These are phyloP conservation scores for Athelia sp. DNA, from an alignment of 1,284 basidiomycete genomes.

Conservation along the genomic window DNA sequence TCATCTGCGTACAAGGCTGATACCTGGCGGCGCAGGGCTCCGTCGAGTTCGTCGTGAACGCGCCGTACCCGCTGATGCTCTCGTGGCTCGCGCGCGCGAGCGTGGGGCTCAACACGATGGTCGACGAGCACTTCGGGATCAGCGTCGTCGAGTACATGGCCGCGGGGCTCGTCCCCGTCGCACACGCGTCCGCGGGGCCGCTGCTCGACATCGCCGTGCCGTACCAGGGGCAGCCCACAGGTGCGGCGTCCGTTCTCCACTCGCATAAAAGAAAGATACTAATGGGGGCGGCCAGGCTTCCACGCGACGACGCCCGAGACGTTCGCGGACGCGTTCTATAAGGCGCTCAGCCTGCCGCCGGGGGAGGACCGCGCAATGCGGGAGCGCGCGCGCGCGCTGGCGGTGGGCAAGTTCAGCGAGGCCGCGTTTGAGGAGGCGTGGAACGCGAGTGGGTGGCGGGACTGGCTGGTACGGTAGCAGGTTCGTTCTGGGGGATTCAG, in stretches of 20 bases:
- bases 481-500: too few relatives aligned
- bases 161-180: slow-evolving; percentile 88
- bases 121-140: slow-evolving; percentile 99
- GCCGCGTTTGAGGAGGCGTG: slow-evolving; percentile 75
- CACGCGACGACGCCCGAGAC: slow-evolving; percentile 70
- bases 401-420: slow-evolving; percentile 71
- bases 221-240: slow-evolving; percentile 64
- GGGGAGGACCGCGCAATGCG: slow-evolving; percentile 61
- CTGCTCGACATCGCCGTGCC: slow-evolving; percentile 88
- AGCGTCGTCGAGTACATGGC: slow-evolving; percentile 99
- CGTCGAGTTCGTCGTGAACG: slow-evolving; percentile 83
- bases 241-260: slow-evolving; percentile 29
- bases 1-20: background rate
- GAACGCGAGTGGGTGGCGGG: slow-evolving; percentile 58
- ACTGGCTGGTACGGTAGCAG: slow-evolving; percentile 25
- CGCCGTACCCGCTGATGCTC: slow-evolving; percentile 70
- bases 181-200: slow-evolving; percentile 92
- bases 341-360: slow-evolving; percentile 55
- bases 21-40: slow-evolving; percentile 54
- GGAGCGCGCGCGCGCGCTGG: slow-evolving; percentile 63
- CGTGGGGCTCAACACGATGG: slow-evolving; percentile 94
- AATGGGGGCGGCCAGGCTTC: slow-evolving; percentile 49
- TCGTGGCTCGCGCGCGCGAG: slow-evolving; percentile 67
- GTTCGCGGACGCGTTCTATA: slow-evolving; percentile 70
- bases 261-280: slow-evolving; percentile 20